Conservation (phyloP, 176 grass and related monocot species). For the Zea mays region Zm-B73-REFERENCE-NAM-5.0 NC_050096.1:9667001-9667500, state of each 20-base stretch:
- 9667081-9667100: slow-evolving; percentile 75
- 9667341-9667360: slow-evolving; percentile 24
- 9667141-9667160: slow-evolving; percentile 61
- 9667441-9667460: slow-evolving; percentile 62
- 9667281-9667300: slow-evolving; percentile 58
- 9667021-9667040: neutral
- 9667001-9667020: slow-evolving; percentile 45
- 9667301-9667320: slow-evolving; percentile 58
- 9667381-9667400: slow-evolving; percentile 45
- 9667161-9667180: slow-evolving; percentile 80
- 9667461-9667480: slow-evolving; percentile 77
- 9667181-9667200: slow-evolving; percentile 63
- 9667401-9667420: slow-evolving; percentile 67
- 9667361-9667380: slow-evolving; percentile 59
- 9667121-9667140: slow-evolving; percentile 54
- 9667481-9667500: slow-evolving; percentile 48
- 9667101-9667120: slow-evolving; percentile 73
- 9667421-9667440: slow-evolving; percentile 33
- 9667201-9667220: slow-evolving; percentile 39
- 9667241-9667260: slow-evolving; percentile 34
- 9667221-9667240: slow-evolving; percentile 47
- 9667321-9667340: slow-evolving; percentile 55
- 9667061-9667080: slow-evolving; percentile 57
- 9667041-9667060: slow-evolving; percentile 49
- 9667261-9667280: slow-evolving; percentile 39